Percentiles rank a stretch among this genome's conserved stretches.
These are phyloP conservation scores for Brettanomyces bruxellensis DNA, from an alignment of 805 yeast genomes.

Conservation along the genomic window DNA sequence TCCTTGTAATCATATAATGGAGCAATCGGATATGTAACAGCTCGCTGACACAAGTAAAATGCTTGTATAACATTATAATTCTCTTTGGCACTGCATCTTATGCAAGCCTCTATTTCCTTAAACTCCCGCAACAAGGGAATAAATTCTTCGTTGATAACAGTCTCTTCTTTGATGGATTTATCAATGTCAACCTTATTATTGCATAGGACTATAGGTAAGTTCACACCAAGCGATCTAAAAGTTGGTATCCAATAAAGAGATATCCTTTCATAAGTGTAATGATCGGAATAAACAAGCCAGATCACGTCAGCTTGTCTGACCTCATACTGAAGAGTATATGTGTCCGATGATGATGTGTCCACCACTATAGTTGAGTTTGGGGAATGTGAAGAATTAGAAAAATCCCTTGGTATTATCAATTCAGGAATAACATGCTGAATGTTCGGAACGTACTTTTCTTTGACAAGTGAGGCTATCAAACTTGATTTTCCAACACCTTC, in stretches of 20 bases:
- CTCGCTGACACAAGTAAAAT: conserved; percentile 86
- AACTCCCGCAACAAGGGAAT: conserved; percentile 80
- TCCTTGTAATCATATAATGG: conserved; percentile 92
- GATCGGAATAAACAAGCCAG: conserved; percentile 91
- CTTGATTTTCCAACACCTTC: conserved; percentile 84
- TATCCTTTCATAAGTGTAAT: conserved; percentile 87
- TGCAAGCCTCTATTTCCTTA: conserved; percentile 89
- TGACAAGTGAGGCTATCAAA: conserved; percentile 69
- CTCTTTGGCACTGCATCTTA: conserved; percentile 79
- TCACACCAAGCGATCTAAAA: conserved; percentile 88
- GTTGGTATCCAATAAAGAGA: conserved; percentile 92
- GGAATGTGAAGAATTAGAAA: conserved; percentile 44
- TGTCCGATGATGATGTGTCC: conserved; percentile 72
- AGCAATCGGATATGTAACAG: conserved; percentile 86
- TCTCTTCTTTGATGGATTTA: conserved; percentile 32
- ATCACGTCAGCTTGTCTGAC: conserved; percentile 82
- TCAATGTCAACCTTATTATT: conserved; percentile 46
- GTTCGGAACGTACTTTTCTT: conserved; percentile 70
- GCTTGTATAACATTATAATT: conserved; percentile 83
- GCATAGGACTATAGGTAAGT: conserved; percentile 84
- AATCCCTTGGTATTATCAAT: conserved; percentile 71
- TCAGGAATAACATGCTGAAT: conserved; percentile 77
- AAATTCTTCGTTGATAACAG: conserved; percentile 64
- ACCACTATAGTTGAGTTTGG: conserved; percentile 62
- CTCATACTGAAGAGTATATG: conserved; percentile 53